phyloP scores from a whole-genome alignment of 2,329 filamentous ascomycete genomes.

The Claviceps sp. region DNA sequence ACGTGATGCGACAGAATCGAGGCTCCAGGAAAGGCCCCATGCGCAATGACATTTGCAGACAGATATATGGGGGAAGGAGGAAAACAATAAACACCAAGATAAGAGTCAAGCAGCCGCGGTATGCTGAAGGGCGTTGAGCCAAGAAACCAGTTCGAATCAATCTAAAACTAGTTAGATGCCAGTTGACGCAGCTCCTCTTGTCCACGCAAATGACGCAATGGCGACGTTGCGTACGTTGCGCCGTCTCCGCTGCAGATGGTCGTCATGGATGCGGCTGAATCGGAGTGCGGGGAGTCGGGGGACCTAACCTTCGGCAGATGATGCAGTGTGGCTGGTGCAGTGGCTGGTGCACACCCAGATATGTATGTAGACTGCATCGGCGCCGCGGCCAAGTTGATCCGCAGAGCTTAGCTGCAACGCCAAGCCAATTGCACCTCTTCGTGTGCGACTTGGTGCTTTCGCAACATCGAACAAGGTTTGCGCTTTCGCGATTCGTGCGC shows the following conservation, averaged over 20 bases:
- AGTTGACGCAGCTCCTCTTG: not conserved
- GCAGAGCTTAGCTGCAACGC: not conserved
- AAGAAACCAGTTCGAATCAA: too few relatives aligned
- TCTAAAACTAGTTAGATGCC: too few relatives aligned
- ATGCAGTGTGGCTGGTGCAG: too few relatives aligned
- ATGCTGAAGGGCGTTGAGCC: not conserved
- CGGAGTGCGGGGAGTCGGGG: not conserved
- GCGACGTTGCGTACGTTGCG: not conserved
- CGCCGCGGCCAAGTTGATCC: not conserved
- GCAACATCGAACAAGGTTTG: not conserved
- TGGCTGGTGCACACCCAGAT: too few relatives aligned
- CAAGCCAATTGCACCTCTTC: too few relatives aligned
- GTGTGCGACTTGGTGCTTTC: not conserved
- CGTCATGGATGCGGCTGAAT: not conserved
- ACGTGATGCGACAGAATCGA: not conserved
- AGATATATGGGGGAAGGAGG: not conserved
- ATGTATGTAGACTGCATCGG: not conserved
- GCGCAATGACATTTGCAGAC: not conserved
- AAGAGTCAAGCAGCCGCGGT: not conserved
- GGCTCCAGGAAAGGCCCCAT: not conserved
- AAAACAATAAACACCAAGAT: not conserved
- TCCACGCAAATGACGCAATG: conserved; percentile 9
- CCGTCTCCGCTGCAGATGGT: not conserved
- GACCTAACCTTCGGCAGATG: too few relatives aligned
- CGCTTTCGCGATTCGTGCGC: not conserved